A percentile compares a stretch with the other conserved stretches of the same genome.
Conservation (phyloP, 2,329 filamentous ascomycete genomes). For the Drechmeria coniospora region DNA sequence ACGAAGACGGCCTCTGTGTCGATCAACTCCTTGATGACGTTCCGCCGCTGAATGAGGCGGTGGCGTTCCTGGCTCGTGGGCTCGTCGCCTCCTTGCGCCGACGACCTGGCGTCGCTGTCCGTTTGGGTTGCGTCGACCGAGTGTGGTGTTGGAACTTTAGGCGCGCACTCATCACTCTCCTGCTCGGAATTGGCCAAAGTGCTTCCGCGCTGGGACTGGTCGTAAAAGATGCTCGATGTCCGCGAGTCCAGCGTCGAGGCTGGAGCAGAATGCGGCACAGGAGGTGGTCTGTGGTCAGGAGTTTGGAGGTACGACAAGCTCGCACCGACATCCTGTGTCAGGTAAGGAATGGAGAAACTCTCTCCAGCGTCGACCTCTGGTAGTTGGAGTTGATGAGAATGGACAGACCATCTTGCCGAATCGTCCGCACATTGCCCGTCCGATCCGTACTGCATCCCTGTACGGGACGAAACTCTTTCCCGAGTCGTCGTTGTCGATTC, state of each 20-base stretch:
- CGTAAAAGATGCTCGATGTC: constrained; percentile 24
- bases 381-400: constrained; percentile 23
- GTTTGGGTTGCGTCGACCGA: constrained; percentile 29
- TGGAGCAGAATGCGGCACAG: constrained; percentile 24
- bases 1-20: constrained; percentile 88
- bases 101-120: constrained; percentile 21
- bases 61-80: constrained; percentile 43
- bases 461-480: constrained; percentile 1
- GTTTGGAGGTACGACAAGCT: constrained; percentile 18
- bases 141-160: constrained; percentile 26
- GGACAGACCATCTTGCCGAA: constrained; percentile 11
- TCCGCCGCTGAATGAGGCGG: constrained; percentile 63
- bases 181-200: constrained; percentile 28
- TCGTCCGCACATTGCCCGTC: constrained; percentile 11
- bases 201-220: constrained; percentile 21
- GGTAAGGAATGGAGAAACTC: constrained; percentile 33
- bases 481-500: constrained; percentile 7
- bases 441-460: constrained; percentile 1
- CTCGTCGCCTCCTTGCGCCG: constrained; percentile 22
- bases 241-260: constrained; percentile 22
- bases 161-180: constrained; percentile 28
- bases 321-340: constrained; percentile 17
- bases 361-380: constrained; percentile 35
- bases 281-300: constrained; percentile 36
- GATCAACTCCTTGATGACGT: constrained; percentile 80